Percentiles rank a stretch among this genome's conserved stretches.
phyloP scores from a whole-genome alignment of 2,329 filamentous ascomycete genomes.

The Tolypocladium capitatum region DNA sequence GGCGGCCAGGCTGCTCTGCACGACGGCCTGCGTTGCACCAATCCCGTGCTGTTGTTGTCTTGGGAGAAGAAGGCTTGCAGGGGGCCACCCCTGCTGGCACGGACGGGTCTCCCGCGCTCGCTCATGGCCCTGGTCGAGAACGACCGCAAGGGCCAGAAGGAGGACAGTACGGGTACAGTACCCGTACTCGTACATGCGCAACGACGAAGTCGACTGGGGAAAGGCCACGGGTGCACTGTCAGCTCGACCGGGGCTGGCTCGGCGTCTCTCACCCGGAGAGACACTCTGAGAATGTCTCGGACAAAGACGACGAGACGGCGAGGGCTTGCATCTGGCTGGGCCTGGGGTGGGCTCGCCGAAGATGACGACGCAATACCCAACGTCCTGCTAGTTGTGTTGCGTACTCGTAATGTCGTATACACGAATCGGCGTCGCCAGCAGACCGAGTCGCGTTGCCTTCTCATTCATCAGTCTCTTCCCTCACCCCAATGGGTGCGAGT shows the following conservation, averaged over 20 bases:
- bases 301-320: slow-evolving; percentile 1
- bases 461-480: background rate
- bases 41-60: background rate
- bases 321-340: background rate
- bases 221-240: background rate
- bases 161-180: background rate
- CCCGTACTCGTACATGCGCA: background rate
- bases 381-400: background rate
- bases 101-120: background rate
- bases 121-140: background rate
- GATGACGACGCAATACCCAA: background rate
- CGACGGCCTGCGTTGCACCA: background rate
- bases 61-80: background rate
- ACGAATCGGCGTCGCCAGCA: slow-evolving; percentile 1
- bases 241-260: background rate
- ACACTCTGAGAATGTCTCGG: slow-evolving; percentile 7
- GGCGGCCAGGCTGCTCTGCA: background rate
- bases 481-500: background rate
- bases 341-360: background rate
- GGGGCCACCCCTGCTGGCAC: background rate
- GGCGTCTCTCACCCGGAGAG: slow-evolving; percentile 1
- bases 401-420: background rate
- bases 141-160: background rate
- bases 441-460: background rate
- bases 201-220: background rate